Conservation (phyloP, 352 stramenopile species). For the Pythium utonaiense region DNA sequence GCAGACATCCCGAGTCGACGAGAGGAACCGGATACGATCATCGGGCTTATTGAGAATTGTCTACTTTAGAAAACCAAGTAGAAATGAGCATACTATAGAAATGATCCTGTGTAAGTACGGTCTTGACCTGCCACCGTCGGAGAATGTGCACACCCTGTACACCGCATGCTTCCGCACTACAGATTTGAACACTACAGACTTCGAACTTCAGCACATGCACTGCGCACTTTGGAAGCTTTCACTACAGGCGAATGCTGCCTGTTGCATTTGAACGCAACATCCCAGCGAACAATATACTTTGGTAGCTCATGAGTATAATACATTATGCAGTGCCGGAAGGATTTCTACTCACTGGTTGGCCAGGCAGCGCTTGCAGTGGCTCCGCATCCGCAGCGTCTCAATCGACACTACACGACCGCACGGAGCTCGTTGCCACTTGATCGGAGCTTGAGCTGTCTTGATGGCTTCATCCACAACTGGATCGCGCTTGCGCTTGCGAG, state of each 20-base stretch:
- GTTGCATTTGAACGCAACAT: too few relatives aligned
- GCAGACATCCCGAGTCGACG: not conserved
- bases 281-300: too few relatives aligned
- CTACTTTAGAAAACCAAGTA: not conserved
- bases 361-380: slow-evolving; percentile 14
- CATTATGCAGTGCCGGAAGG: not conserved
- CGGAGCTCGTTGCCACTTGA: slow-evolving; percentile 23
- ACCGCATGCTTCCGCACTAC: too few relatives aligned
- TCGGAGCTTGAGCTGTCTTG: not conserved
- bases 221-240: too few relatives aligned
- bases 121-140: not conserved
- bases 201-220: too few relatives aligned
- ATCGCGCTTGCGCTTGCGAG: slow-evolving; percentile 17
- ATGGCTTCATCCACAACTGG: slow-evolving; percentile 17
- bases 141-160: too few relatives aligned
- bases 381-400: slow-evolving; percentile 13
- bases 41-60: not conserved
- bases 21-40: too few relatives aligned
- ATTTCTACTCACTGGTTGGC: not conserved
- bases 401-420: slow-evolving; percentile 22
- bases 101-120: slow-evolving; percentile 3
- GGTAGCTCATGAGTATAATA: too few relatives aligned
- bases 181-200: too few relatives aligned
- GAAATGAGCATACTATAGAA: slow-evolving; percentile 1
- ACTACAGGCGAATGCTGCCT: too few relatives aligned